These are phyloP conservation scores for Smallanthus sonchifolius DNA, from an alignment of 129 eudicot genomes.

Conservation along the genomic window DNA sequence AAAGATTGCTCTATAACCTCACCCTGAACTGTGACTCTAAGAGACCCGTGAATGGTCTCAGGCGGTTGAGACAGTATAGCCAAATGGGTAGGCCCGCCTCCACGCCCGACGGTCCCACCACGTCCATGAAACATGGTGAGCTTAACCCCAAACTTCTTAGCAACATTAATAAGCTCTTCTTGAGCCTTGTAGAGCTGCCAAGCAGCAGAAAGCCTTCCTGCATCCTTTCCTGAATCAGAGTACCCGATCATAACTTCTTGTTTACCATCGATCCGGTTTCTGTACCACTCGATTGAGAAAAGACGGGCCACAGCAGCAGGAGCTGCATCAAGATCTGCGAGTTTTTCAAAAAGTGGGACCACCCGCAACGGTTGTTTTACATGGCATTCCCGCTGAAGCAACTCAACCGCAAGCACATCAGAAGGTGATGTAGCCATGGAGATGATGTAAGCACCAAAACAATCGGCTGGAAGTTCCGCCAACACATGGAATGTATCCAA, in stretches of 20 bases:
- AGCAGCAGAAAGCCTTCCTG: conserved; percentile 93
- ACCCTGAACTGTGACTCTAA: conserved; percentile 96
- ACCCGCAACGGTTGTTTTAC: conserved; percentile 78
- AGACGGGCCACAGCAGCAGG: conserved; percentile 95
- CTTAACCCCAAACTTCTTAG: conserved; percentile 77
- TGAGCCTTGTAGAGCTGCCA: conserved; percentile 98
- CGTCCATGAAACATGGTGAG: conserved; percentile 98
- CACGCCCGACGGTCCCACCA: conserved; percentile 98
- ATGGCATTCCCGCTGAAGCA: conserved; percentile 95
- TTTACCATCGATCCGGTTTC: conserved; percentile 77
- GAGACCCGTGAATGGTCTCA: conserved; percentile 85
- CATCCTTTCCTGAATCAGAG: conserved; percentile 97
- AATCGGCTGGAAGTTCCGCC: conserved; percentile 89
- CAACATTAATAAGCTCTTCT: conserved; percentile 88
- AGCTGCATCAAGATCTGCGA: conserved; percentile 83
- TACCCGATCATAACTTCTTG: conserved; percentile 99
- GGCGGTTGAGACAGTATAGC: conserved; percentile 99
- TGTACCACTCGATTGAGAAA: conserved; percentile 94
- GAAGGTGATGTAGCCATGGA: conserved; percentile 99
- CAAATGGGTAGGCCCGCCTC: conserved; percentile 97
- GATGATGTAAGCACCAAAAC: conserved; percentile 98
- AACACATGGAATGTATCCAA: conserved; percentile 76
- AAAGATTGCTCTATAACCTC: conserved; percentile 97
- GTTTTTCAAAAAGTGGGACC: conserved; percentile 94
- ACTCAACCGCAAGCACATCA: conserved; percentile 93